Evolutionary conservation across 2,329 filamentous ascomycete species (phyloP).

Genomic region (Nothophoma quercina): DNA sequence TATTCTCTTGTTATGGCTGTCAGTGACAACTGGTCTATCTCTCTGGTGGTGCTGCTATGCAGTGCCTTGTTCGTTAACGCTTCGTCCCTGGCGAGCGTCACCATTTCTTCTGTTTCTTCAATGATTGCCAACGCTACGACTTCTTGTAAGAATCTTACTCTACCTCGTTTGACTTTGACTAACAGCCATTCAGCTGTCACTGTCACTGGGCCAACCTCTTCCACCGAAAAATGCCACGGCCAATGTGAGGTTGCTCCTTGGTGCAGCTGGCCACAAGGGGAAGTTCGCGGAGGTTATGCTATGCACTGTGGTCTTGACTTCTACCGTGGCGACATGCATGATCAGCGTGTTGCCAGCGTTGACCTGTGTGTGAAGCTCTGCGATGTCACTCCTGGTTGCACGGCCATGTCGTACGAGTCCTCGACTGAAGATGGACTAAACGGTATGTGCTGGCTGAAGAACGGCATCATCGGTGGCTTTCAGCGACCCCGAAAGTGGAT

Average conservation of each 20-base stretch:
- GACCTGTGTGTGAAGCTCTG: background rate
- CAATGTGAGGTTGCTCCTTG: background rate
- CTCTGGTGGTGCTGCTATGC: background rate
- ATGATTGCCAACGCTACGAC: background rate
- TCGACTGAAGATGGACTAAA: background rate
- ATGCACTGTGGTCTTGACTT: slow-evolving; percentile 5
- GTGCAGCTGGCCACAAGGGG: background rate
- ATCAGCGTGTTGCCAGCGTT: background rate
- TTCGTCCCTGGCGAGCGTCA: background rate
- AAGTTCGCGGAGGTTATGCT: background rate
- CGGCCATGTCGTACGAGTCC: background rate
- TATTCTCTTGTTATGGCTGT: background rate
- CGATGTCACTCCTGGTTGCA: background rate
- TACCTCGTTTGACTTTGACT: background rate
- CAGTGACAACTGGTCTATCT: background rate
- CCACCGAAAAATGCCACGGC: too few relatives aligned
- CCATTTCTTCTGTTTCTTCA: background rate
- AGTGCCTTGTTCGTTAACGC: background rate
- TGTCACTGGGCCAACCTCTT: background rate
- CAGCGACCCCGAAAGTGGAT: background rate
- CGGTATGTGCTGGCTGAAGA: background rate
- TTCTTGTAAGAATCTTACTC: background rate
- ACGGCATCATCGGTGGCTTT: background rate
- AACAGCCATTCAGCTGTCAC: background rate
- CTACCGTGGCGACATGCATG: background rate